These are phyloP conservation scores for Gleditsia sinensis DNA, from an alignment of 306 rosid species.

Conservation along the genomic window DNA sequence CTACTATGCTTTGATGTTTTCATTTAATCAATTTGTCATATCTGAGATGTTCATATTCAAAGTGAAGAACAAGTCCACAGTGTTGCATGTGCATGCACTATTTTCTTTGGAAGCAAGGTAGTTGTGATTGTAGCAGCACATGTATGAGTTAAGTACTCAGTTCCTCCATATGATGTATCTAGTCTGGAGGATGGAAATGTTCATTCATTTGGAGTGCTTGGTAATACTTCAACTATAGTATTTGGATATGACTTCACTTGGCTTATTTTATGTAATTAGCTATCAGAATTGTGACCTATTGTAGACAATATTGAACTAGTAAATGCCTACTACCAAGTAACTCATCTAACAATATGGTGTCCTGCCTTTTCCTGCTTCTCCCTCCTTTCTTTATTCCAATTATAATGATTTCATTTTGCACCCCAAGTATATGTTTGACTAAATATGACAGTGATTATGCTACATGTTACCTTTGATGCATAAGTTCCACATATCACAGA, in stretches of 20 bases:
- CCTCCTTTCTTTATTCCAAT: not conserved
- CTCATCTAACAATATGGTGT: not conserved
- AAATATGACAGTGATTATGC: not conserved
- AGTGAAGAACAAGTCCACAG: not conserved
- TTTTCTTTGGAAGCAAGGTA: not conserved
- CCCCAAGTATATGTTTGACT: not conserved
- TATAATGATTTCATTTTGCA: not conserved
- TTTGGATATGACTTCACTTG: not conserved
- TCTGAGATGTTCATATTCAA: not conserved
- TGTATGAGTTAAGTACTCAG: not conserved
- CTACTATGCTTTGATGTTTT: not conserved
- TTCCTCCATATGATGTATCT: not conserved
- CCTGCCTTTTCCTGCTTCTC: not conserved
- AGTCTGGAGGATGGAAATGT: not conserved
- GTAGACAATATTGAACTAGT: not conserved
- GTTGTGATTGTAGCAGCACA: not conserved
- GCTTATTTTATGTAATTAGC: not conserved
- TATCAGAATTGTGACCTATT: not conserved
- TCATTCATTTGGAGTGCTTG: not conserved
- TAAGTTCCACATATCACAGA: not conserved
- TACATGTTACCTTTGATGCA: not conserved
- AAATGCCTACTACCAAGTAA: not conserved
- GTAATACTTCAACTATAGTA: not conserved
- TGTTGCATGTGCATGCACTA: not conserved
- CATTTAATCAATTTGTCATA: not conserved